A percentile compares a stretch with the other conserved stretches of the same genome.
Evolutionary conservation across 164 flowering plant genomes (phyloP).

Genomic region (Protea cynaroides): DNA sequence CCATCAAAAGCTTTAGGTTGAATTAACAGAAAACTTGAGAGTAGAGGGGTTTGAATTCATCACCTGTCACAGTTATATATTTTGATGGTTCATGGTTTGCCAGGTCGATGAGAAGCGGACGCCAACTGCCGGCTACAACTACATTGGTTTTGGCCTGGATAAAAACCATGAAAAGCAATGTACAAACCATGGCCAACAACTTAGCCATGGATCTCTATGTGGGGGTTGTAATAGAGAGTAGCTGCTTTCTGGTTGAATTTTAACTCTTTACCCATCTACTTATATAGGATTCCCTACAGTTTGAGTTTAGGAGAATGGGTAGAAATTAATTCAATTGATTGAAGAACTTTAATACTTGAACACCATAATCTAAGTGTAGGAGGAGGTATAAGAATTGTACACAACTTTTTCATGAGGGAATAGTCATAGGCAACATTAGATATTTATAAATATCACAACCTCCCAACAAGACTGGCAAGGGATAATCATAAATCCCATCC

Average conservation of each 20-base stretch:
- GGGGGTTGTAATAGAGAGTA: neutral
- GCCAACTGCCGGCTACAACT: constrained; percentile 20
- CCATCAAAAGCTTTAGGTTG: too few species aligned
- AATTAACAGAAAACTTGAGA: too few species aligned
- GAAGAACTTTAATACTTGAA: neutral
- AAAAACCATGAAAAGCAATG: constrained; percentile 15
- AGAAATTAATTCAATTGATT: constrained; percentile 10
- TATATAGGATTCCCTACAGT: neutral
- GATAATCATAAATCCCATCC: too few species aligned
- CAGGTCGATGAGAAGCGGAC: constrained; percentile 11
- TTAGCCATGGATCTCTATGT: constrained; percentile 12
- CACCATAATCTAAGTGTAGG: neutral
- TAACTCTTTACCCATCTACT: neutral
- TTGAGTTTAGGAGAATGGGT: constrained; percentile 6
- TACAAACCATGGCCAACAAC: constrained; percentile 10
- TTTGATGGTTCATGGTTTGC: constrained; percentile 13
- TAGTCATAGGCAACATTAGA: too few species aligned
- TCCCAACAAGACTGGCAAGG: too few species aligned
- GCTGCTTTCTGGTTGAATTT: neutral
- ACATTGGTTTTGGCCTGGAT: constrained; percentile 5
- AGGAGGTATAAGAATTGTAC: too few species aligned
- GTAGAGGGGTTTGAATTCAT: neutral
- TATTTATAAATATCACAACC: too few species aligned
- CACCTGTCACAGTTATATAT: constrained; percentile 36
- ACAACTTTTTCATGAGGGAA: too few species aligned